A percentile compares a stretch with the other conserved stretches of the same genome.
phyloP scores from a whole-genome alignment of 1,284 basidiomycete genomes.

The Ceratobasidium theobromae region DNA sequence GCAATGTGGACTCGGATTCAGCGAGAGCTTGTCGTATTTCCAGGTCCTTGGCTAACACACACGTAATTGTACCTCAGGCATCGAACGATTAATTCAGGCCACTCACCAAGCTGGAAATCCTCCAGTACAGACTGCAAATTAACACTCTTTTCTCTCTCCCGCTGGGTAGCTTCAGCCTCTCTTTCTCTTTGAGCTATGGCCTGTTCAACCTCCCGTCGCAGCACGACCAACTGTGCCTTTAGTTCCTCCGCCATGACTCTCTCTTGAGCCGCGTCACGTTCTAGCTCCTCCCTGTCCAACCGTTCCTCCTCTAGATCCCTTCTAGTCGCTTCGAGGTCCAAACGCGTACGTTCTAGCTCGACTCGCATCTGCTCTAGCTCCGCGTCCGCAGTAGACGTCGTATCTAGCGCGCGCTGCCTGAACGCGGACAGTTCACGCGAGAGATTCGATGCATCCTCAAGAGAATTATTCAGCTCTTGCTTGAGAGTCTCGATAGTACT shows the following conservation, averaged over 20 bases:
- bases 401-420: constrained; percentile 47
- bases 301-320: constrained; percentile 81
- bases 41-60: constrained; percentile 63
- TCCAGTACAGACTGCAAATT: constrained; percentile 92
- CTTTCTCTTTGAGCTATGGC: constrained; percentile 57
- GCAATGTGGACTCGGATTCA: constrained; percentile 76
- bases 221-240: constrained; percentile 55
- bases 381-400: constrained; percentile 45
- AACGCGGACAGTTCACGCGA: constrained; percentile 68
- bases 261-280: constrained; percentile 73
- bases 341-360: constrained; percentile 56
- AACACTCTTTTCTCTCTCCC: constrained; percentile 71
- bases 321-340: constrained; percentile 76
- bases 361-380: constrained; percentile 66
- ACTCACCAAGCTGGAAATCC: constrained; percentile 89
- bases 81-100: background rate
- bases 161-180: constrained; percentile 54
- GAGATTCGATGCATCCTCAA: constrained; percentile 69
- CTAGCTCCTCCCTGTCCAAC: constrained; percentile 87
- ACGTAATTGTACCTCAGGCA: background rate
- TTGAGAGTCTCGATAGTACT: constrained; percentile 73
- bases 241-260: constrained; percentile 69
- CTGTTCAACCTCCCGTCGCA: constrained; percentile 70
- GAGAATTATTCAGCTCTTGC: constrained; percentile 70
- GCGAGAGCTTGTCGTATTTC: constrained; percentile 76